Percentiles rank a stretch among this genome's conserved stretches.
Evolutionary conservation across 1,284 basidiomycete genomes (phyloP).

Genomic region (Fomes fomentarius): DNA sequence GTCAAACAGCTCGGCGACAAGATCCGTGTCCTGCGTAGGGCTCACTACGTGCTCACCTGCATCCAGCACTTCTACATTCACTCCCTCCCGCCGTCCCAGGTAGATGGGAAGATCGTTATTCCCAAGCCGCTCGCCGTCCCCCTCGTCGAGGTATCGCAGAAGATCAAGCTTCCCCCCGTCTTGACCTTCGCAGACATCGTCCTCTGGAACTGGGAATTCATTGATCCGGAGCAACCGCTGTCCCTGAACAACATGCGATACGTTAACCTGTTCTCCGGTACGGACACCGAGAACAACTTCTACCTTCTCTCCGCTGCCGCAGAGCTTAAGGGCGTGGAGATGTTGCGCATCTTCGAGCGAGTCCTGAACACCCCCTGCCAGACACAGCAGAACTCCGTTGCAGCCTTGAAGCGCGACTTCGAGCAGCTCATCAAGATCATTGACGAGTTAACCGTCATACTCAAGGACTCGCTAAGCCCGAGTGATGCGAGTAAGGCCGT

Average conservation of each 20-base stretch:
- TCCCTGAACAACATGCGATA: slow-evolving; percentile 69
- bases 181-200: slow-evolving; percentile 97
- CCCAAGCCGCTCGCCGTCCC: slow-evolving; percentile 85
- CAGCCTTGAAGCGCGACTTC: slow-evolving; percentile 77
- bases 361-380: slow-evolving; percentile 74
- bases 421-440: slow-evolving; percentile 72
- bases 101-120: slow-evolving; percentile 51
- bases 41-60: slow-evolving; percentile 89
- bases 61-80: slow-evolving; percentile 91
- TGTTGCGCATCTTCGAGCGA: slow-evolving; percentile 88
- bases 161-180: slow-evolving; percentile 88
- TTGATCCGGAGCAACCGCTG: slow-evolving; percentile 55
- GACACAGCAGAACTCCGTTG: slow-evolving; percentile 72
- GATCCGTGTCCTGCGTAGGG: slow-evolving; percentile 73
- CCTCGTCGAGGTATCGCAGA: slow-evolving; percentile 73
- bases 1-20: slow-evolving; percentile 55
- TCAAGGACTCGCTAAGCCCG: slow-evolving; percentile 51
- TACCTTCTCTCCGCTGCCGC: slow-evolving; percentile 85
- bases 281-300: slow-evolving; percentile 86
- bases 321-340: slow-evolving; percentile 87
- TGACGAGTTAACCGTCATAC: slow-evolving; percentile 71
- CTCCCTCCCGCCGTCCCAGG: slow-evolving; percentile 57
- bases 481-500: slow-evolving; percentile 67
- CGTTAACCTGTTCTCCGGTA: slow-evolving; percentile 81
- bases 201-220: slow-evolving; percentile 88